Evolutionary conservation across 2,329 filamentous ascomycete genomes (phyloP).

Genomic region (Alternaria tenuissima): DNA sequence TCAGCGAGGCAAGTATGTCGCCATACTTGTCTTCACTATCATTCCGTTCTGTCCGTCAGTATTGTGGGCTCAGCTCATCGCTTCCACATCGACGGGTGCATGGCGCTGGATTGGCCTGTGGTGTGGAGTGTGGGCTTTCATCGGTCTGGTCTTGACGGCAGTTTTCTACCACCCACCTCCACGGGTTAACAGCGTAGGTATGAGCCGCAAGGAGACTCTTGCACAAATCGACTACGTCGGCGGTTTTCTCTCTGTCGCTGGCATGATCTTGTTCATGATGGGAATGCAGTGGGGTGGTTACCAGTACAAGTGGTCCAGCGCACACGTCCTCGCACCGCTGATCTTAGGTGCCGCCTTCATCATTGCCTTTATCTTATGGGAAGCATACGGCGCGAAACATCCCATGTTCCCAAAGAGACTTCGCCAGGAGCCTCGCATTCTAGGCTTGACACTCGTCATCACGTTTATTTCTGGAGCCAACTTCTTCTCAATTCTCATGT

Average conservation of each 20-base stretch:
- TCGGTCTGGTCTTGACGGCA: conserved; percentile 60
- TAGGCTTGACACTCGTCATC: conserved; percentile 40
- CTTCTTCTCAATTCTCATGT: conserved; percentile 45
- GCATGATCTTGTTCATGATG: conserved; percentile 43
- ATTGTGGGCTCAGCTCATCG: conserved; percentile 67
- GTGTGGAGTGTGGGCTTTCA: conserved; percentile 60
- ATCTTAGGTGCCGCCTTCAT: conserved; percentile 58
- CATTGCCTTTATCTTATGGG: conserved; percentile 60
- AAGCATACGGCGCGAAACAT: conserved; percentile 39
- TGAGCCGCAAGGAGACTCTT: conserved; percentile 36
- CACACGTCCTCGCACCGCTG: conserved; percentile 63
- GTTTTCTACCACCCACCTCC: conserved; percentile 55
- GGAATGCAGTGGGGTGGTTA: conserved; percentile 58
- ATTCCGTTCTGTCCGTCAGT: conserved; percentile 69
- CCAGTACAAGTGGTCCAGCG: conserved; percentile 63
- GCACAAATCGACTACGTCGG: conserved; percentile 41
- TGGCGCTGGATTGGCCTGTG: conserved; percentile 66
- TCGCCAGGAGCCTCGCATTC: conserved; percentile 36
- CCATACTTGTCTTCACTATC: conserved; percentile 67
- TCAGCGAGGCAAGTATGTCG: conserved; percentile 70
- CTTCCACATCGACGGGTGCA: conserved; percentile 47
- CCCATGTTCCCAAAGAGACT: conserved; percentile 55
- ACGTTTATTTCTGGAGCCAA: conserved; percentile 46
- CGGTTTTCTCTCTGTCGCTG: conserved; percentile 33
- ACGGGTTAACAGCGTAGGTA: conserved; percentile 45